Evolutionary conservation across 371 early-diverging fungal species (phyloP), one percentile per base, ranked within the genome.

Genomic region (Haplosporangium sp.): DNA sequence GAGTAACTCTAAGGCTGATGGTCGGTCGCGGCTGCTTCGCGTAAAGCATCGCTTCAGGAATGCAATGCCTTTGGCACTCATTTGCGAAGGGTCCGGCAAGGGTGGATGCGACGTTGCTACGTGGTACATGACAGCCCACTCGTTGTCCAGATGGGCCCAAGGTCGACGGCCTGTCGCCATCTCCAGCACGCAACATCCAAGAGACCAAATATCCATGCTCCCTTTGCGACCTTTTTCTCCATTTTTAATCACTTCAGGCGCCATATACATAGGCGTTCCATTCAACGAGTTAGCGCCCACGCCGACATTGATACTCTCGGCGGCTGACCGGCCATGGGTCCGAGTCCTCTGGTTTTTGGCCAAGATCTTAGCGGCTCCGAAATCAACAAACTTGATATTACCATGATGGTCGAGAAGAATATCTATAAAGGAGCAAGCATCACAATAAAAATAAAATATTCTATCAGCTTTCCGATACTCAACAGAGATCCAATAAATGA

Each of bases 191-290:
- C 96, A 94, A 73, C 98, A 95, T 18, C 97, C 99, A 23, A 97
- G 75, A 6, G 95, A 91, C 96, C 98, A 99, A 41, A 96, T 95
- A 75, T 99, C 99, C 88, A 93, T 93, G 12, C 94, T 90, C 1
- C 95, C 95, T 67, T 88, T 89, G 36, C 89, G 84, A 11, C 92
- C 91, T 57, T 87, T 86, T 41, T 88, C 89, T n/a, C 90, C 88
- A 14, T 91, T 94, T n/a, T 90, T 90, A 65, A 97, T 94, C 14
- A 96, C 93, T 83, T 97, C 98, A 6, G 99, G 99, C 6, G 97
- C 96, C 95, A 99, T 96, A 75, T 98, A 99, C 91, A 95, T 95
- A 0, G 99, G 98, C 9, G 99, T 99, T 18, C 99, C 98, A 3
- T 94, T 91, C 60, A 95, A 77, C 42, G 92, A 92, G 52, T 87